Conservation (phyloP, 2,329 filamentous ascomycete species). For the Trichoderma polysporum region DNA sequence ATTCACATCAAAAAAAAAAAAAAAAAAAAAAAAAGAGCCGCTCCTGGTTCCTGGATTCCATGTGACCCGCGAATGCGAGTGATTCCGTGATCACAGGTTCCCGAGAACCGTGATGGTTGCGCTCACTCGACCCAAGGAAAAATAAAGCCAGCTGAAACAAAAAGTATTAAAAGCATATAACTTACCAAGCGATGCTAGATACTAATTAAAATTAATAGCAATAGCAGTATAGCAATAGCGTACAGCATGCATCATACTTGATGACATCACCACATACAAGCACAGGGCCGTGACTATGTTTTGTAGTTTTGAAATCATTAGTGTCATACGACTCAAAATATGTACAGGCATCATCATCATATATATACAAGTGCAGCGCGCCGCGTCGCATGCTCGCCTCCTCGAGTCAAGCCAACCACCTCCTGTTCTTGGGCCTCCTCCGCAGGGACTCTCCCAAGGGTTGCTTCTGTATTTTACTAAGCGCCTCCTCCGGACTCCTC, state of each 20-base stretch:
- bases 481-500: conserved; percentile 47
- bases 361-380: conserved; percentile 40
- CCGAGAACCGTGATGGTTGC: conserved; percentile 10
- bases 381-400: conserved; percentile 31
- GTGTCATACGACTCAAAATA: conserved; percentile 40
- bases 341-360: conserved; percentile 39
- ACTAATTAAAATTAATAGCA: neutral
- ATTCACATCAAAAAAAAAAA: neutral
- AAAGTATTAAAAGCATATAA: neutral
- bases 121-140: conserved; percentile 4
- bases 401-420: conserved; percentile 41
- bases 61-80: conserved; percentile 3
- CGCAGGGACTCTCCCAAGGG: conserved; percentile 41
- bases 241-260: neutral
- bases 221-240: neutral
- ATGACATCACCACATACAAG: conserved; percentile 19
- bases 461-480: conserved; percentile 49
- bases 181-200: neutral
- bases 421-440: conserved; percentile 43
- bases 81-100: conserved; percentile 18
- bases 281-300: neutral
- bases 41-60: conserved; percentile 16
- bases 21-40: neutral
- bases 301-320: conserved; percentile 27
- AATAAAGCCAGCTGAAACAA: conserved; percentile 3